Percentiles rank a stretch among this genome's conserved stretches.
Evolutionary conservation across 441 rosid species (phyloP).

Genomic region (Pelargonium australe): DNA sequence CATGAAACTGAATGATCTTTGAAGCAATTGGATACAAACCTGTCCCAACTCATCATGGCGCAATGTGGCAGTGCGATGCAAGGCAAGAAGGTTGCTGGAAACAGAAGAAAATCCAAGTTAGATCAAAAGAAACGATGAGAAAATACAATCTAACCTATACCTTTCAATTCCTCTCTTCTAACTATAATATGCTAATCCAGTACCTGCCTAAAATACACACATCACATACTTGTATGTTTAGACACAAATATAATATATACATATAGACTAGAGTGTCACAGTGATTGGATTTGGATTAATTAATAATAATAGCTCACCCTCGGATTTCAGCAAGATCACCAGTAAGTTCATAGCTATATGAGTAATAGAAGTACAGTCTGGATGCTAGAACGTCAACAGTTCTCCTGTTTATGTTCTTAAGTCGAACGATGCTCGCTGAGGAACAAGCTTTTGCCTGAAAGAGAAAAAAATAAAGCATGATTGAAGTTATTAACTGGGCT

Average conservation of each 20-base stretch:
- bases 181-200: not conserved
- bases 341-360: conserved; percentile 46
- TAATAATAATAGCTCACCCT: conserved; percentile 33
- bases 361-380: conserved; percentile 47
- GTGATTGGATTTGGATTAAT: not conserved
- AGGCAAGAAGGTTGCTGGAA: not conserved
- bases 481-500: not conserved
- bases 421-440: conserved; percentile 45
- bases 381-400: conserved; percentile 54
- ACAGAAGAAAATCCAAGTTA: not conserved
- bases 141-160: not conserved
- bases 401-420: conserved; percentile 50
- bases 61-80: conserved; percentile 19
- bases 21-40: conserved; percentile 8
- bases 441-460: conserved; percentile 39
- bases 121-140: not conserved
- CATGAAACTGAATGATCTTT: not conserved
- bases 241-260: not conserved
- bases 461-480: not conserved
- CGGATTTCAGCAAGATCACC: conserved; percentile 60
- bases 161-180: not conserved
- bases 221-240: not conserved
- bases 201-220: not conserved
- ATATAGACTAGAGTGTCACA: conserved; percentile 10
- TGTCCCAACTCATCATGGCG: conserved; percentile 23